phyloP scores from a whole-genome alignment of 1,139 yeast species.

The Taiozyma sp. region DNA sequence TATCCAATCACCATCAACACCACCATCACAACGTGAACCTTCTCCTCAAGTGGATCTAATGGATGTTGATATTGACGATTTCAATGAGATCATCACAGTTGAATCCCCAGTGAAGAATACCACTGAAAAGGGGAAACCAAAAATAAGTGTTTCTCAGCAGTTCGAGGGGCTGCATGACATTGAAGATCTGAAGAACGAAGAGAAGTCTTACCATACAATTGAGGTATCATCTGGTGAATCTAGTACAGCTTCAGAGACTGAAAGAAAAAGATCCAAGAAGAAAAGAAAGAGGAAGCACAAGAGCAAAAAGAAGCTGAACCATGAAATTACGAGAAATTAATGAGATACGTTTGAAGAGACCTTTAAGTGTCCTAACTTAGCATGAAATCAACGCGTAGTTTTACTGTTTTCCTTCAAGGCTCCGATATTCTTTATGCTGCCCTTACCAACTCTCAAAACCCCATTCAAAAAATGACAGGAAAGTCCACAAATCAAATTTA shows the following conservation, averaged over 20 bases:
- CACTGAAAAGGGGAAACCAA: background rate
- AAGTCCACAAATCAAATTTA: background rate
- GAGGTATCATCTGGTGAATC: background rate
- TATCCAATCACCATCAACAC: background rate
- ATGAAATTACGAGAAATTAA: background rate
- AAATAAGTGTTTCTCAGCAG: background rate
- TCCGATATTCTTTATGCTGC: background rate
- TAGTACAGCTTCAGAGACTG: background rate
- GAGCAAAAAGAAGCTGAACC: background rate
- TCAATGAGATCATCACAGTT: background rate
- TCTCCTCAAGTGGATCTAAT: background rate
- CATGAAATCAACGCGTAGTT: background rate
- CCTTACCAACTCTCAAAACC: background rate
- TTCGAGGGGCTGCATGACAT: background rate
- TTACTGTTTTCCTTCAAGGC: background rate
- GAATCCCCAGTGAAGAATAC: background rate
- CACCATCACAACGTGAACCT: background rate
- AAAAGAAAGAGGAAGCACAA: background rate
- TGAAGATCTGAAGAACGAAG: background rate
- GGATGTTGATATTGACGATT: background rate
- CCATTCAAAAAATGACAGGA: background rate
- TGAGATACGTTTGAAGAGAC: background rate
- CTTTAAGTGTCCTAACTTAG: background rate
- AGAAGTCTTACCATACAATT: background rate
- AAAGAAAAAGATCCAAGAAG: background rate